Evolutionary conservation across 2,329 filamentous ascomycete genomes (phyloP), one percentile per base, ranked within the genome.

Genomic region (Nothomitra cinnamomea): DNA sequence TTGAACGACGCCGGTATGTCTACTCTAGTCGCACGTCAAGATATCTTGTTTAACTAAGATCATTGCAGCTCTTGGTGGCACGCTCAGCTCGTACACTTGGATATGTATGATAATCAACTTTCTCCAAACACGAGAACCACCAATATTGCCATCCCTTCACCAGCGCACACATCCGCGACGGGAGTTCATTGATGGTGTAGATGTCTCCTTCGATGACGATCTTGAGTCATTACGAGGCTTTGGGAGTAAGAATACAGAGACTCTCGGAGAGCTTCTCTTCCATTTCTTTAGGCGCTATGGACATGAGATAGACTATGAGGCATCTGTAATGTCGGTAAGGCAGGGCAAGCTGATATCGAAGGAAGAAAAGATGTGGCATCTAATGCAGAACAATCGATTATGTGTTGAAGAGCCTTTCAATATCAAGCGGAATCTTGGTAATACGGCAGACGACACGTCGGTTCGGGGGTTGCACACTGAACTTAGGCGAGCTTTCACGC

Each of bases 391-490:
- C 62, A 92, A 94, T 62, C 80, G 85, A 57, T 75, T 98, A 32
- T 95, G 90, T 64, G 87, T 98, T 10, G 92, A 98, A 65, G 92
- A 98, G 66, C 92, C 92, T 0, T 98, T 98, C 73, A 98, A 95
- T 62, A 83, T 77, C 2, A 76, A 77, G 36, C 80, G 92, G 42
- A 98, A 98, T 65, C 73, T 98, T 47, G 92, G 89, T 42, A 98
- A 98, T 61, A 96, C 92, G 1, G 92, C 88, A 7, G 92, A 98
- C 64, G 89, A 95, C 64, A 94, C 86, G 43, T 90, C 92, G 0
- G 95, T 95, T 68, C 80, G 85, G 51, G 92, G 92, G 1, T 77
- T 98, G 28, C 92, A 98, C 65, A 68, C 87, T 59, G 92, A 98
- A 68, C 72, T 98, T 51, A 80, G 92, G 57, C 78, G 88, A 59